Conservation (phyloP, 257 asterid genomes). For the Perilla frutescens region DNA sequence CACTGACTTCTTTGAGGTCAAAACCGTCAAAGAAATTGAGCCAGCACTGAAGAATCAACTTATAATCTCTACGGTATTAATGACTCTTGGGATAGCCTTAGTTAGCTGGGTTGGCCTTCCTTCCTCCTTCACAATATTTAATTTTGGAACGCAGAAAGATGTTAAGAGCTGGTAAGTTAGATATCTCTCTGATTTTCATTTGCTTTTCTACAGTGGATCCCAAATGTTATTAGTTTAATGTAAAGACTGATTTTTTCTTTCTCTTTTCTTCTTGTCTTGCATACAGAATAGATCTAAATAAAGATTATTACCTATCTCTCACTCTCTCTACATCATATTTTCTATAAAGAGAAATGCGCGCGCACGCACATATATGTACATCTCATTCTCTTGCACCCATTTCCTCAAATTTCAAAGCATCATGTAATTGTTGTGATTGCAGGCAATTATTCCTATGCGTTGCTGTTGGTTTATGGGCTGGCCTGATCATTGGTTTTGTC, state of each 20-base stretch:
- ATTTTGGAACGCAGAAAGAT: constrained; percentile 52
- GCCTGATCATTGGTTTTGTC: constrained; percentile 56
- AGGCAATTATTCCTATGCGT: constrained; percentile 69
- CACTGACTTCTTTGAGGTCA: constrained; percentile 55
- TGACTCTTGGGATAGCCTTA: constrained; percentile 57
- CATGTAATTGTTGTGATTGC: constrained; percentile 30
- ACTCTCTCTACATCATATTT: background rate
- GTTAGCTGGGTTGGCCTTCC: constrained; percentile 57
- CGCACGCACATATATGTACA: background rate
- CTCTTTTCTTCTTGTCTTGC: background rate
- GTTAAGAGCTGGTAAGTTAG: constrained; percentile 52
- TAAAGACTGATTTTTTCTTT: background rate
- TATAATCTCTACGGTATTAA: constrained; percentile 55
- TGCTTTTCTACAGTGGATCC: background rate
- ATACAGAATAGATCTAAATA: background rate
- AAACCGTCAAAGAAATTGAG: constrained; percentile 52
- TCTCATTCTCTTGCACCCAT: constrained; percentile 14
- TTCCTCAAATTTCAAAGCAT: constrained; percentile 12
- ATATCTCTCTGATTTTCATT: constrained; percentile 11
- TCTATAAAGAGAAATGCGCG: background rate
- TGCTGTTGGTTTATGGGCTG: constrained; percentile 70
- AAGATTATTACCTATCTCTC: background rate
- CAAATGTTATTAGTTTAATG: background rate
- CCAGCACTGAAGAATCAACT: constrained; percentile 66
- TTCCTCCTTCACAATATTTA: constrained; percentile 56